These are phyloP conservation scores for Cladosporium sp. DNA, from an alignment of 2,329 filamentous ascomycete genomes.

Conservation along the genomic window DNA sequence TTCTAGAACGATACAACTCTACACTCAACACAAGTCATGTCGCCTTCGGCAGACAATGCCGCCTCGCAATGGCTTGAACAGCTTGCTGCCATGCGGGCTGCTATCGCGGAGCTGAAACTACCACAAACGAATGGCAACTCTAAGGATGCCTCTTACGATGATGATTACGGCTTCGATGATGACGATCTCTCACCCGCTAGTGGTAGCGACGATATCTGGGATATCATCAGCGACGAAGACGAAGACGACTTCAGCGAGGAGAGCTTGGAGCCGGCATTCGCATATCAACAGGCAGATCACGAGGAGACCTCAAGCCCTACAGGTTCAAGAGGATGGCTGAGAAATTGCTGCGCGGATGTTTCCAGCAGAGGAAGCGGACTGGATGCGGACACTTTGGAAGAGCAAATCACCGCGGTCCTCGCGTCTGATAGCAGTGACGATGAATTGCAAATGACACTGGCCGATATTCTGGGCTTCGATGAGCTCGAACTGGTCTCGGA, in stretches of 20 bases:
- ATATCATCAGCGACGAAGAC: conserved; percentile 77
- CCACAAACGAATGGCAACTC: conserved; percentile 48
- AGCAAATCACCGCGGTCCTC: conserved; percentile 75
- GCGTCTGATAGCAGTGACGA: conserved; percentile 70
- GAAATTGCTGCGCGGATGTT: conserved; percentile 65
- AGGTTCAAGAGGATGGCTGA: conserved; percentile 63
- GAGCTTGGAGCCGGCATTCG: conserved; percentile 43
- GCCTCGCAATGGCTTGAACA: conserved; percentile 80
- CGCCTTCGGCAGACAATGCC: conserved; percentile 40
- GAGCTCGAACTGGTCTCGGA: conserved; percentile 92
- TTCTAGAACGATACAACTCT: background rate
- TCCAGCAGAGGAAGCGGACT: conserved; percentile 66
- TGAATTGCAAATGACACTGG: conserved; percentile 85
- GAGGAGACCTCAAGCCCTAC: conserved; percentile 39
- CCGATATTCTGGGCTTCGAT: conserved; percentile 88
- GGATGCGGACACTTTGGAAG: conserved; percentile 67
- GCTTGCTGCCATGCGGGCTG: conserved; percentile 80
- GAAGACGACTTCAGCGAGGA: conserved; percentile 67
- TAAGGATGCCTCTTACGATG: conserved; percentile 33
- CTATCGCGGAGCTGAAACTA: conserved; percentile 71
- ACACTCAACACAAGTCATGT: conserved; percentile 33
- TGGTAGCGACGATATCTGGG: conserved; percentile 83
- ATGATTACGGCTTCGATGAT: conserved; percentile 58
- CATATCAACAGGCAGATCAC: background rate
- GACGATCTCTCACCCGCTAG: conserved; percentile 63